These are phyloP conservation scores for Fusarium sp. DNA, from an alignment of 2,329 filamentous ascomycete species.

Conservation along the genomic window DNA sequence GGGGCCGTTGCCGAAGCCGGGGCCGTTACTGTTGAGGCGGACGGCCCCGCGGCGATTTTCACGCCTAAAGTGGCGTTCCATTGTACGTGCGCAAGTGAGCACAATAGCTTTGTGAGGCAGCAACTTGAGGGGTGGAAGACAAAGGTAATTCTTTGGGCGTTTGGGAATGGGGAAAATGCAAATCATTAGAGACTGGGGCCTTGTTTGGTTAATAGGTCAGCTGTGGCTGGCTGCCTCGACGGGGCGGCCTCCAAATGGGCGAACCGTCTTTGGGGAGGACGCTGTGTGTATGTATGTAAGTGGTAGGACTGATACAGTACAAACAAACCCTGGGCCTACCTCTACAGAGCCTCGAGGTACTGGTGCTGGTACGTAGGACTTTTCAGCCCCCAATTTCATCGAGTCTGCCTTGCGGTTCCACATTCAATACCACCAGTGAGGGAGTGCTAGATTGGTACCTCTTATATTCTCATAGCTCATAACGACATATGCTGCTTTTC, in stretches of 20 bases:
- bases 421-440: background rate
- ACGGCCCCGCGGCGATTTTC: constrained; percentile 19
- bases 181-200: constrained; percentile 9
- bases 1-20: constrained; percentile 18
- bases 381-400: constrained; percentile 6
- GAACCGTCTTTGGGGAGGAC: constrained; percentile 6
- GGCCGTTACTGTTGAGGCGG: background rate
- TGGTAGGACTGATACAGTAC: background rate
- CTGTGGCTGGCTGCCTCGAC: constrained; percentile 15
- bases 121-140: background rate
- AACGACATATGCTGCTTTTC: constrained; percentile 17
- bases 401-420: background rate
- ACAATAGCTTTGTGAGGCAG: constrained; percentile 26
- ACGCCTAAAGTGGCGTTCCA: constrained; percentile 19
- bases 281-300: background rate
- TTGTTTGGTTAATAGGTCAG: constrained; percentile 13
- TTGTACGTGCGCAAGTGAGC: background rate
- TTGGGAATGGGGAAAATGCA: constrained; percentile 15
- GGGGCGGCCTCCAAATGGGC: constrained; percentile 11
- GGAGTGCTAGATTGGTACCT: constrained; percentile 15
- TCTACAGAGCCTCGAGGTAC: too few relatives aligned
- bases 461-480: constrained; percentile 34
- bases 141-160: background rate
- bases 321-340: background rate
- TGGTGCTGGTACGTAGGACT: background rate